Percentiles rank a stretch among this genome's conserved stretches.
These are phyloP conservation scores for Saccharomycopsis phalli DNA, from an alignment of 1,139 yeast species.

Conservation along the genomic window DNA sequence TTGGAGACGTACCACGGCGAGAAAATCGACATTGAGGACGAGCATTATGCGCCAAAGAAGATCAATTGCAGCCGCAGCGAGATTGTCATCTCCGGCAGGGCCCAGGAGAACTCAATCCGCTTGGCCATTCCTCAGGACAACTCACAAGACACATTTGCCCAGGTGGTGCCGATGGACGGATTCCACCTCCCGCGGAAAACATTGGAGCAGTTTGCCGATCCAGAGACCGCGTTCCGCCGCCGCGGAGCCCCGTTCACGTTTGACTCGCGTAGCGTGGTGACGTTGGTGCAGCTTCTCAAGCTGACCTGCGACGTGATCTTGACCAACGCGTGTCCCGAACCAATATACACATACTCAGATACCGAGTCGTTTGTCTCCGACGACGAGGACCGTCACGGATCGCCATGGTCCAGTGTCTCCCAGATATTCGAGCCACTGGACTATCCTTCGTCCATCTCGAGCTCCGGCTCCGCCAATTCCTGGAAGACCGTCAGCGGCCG, in stretches of 20 bases:
- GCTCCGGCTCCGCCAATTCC: slow-evolving; percentile 10
- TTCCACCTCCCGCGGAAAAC: slow-evolving; percentile 60
- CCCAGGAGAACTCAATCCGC: slow-evolving; percentile 23
- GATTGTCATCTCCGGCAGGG: slow-evolving; percentile 12
- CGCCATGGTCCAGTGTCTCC: slow-evolving; percentile 4
- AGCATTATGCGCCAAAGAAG: slow-evolving; percentile 27
- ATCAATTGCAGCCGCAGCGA: slow-evolving; percentile 14
- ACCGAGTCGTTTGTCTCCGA: slow-evolving; percentile 20
- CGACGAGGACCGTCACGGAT: slow-evolving; percentile 9
- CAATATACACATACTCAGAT: slow-evolving; percentile 11
- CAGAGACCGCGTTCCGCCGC: slow-evolving; percentile 47
- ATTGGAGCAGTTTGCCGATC: slow-evolving; percentile 43
- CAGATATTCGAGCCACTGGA: slow-evolving; percentile 2
- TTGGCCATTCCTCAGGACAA: slow-evolving; percentile 12
- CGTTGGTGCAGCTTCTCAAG: slow-evolving; percentile 26
- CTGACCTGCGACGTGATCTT: slow-evolving; percentile 23
- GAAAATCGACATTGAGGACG: slow-evolving; percentile 42
- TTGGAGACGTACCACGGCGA: background rate
- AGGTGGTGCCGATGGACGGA: slow-evolving; percentile 67
- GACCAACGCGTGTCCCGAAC: slow-evolving; percentile 5
- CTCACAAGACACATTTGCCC: slow-evolving; percentile 25
- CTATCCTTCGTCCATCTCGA: background rate
- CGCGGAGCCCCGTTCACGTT: slow-evolving; percentile 87
- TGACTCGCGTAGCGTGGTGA: slow-evolving; percentile 46
- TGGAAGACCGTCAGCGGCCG: slow-evolving; percentile 16